A percentile compares a stretch with the other conserved stretches of the same genome.
These are phyloP conservation scores for Vinca major DNA, from an alignment of 305 asterid genomes.

Conservation along the genomic window DNA sequence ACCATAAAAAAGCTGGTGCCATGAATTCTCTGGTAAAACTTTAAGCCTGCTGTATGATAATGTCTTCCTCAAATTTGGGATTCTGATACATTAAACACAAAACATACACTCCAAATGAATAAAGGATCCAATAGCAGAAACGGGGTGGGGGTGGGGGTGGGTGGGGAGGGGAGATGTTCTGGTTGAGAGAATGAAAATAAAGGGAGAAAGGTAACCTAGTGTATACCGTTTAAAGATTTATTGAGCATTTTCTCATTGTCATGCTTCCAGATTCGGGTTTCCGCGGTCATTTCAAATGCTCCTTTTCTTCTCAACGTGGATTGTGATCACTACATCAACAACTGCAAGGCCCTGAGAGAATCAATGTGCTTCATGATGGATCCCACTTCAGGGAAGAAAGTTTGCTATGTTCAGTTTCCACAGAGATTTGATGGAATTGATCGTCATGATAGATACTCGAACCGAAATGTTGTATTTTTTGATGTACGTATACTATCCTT, in stretches of 20 bases:
- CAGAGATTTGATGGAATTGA: conserved; percentile 90
- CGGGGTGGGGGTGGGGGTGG: too few relatives aligned
- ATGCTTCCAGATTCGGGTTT: conserved; percentile 56
- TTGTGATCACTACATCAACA: conserved; percentile 87
- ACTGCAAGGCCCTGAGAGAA: conserved; percentile 80
- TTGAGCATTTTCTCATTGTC: conserved; percentile 1
- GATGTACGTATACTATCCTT: conserved; percentile 46
- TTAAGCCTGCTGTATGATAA: not conserved
- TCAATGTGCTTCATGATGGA: conserved; percentile 97
- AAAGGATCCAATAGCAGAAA: not conserved
- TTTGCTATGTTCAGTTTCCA: conserved; percentile 86
- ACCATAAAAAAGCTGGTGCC: conserved; percentile 88
- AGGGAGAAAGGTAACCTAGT: not conserved
- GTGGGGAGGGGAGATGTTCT: too few relatives aligned
- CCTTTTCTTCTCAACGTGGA: conserved; percentile 76
- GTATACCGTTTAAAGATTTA: not conserved
- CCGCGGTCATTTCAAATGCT: conserved; percentile 81
- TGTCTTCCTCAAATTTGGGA: not conserved
- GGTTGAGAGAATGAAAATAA: not conserved
- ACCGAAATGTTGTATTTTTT: conserved; percentile 74
- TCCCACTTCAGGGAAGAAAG: conserved; percentile 71
- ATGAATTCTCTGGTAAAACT: conserved; percentile 76
- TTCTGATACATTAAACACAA: not conserved
- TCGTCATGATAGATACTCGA: conserved; percentile 76
- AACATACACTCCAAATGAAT: not conserved